Base-by-base conservation (phyloP, 331 rosid genomes). In the Arachis monticola region DNA sequence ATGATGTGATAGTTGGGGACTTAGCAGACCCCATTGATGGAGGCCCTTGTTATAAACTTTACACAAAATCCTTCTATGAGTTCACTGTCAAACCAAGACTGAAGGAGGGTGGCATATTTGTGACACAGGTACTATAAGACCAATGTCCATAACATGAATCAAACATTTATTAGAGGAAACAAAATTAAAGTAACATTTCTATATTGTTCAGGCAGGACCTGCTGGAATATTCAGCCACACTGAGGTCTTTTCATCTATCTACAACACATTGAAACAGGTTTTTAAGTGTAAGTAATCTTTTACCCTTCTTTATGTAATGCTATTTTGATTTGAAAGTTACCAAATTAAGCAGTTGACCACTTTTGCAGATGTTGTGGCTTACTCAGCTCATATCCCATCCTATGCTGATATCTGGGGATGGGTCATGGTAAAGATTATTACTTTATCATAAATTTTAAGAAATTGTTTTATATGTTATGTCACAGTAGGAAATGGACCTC, bases 321-420 rank as follows among this genome's bases (percentile, higher is more conserved):
- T 45, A n/a, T 35, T 14, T 35, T 8, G 2, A 31, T 3, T 57
- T 38, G 41, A 38, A 9, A 59, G 12, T 38, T 51, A 31, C 61
- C 7, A 42, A 74, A 81, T 63, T 78, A 56, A 77, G 63, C 17
- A 40, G 79, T 63, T 80, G 48, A 77, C 67, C 22, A 40, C 5
- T 1, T 74, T 63, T 88, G 85, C 87, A 93, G 98, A 93, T 85
- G 97, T 93, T 62, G 98, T 93, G 83, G 92, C 98, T 80, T 93
- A 89, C 17, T 93, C 98, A 69, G 97, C 97, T 69, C 98, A 93
- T 66, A 82, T 91, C 81, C 98, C 97, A 62, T 93, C 98, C 40
- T 93, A 85, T 84, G 98, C 96, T 81, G 98, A 93, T 76, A 91
- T 88, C 42, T 93, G 98, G 98, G 98, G 98, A 64, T 93, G 98